Evolutionary conservation across 148 eudicot genomes (phyloP).

Genomic region (Amaranthus palmeri): DNA sequence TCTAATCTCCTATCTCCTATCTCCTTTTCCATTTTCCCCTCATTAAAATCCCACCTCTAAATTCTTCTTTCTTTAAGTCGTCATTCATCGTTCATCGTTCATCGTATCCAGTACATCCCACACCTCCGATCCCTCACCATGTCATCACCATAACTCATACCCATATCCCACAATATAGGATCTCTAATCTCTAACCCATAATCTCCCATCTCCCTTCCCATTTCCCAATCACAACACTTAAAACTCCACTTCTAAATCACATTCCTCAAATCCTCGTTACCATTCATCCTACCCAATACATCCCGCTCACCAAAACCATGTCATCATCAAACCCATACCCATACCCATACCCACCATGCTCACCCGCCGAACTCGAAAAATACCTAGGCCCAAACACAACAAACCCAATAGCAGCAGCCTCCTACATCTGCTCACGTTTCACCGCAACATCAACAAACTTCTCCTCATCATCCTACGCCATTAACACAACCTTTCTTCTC

Average conservation of each 20-base stretch:
- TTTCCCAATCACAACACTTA: too few relatives aligned
- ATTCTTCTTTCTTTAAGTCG: too few relatives aligned
- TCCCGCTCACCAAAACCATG: not conserved
- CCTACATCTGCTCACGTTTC: slow-evolving; percentile 51
- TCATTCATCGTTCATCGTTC: too few relatives aligned
- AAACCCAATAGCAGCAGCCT: slow-evolving; percentile 41
- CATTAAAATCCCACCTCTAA: too few relatives aligned
- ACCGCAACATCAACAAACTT: slow-evolving; percentile 30
- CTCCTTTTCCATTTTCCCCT: too few relatives aligned
- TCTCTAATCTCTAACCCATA: not conserved
- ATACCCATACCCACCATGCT: slow-evolving; percentile 19
- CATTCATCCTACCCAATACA: not conserved
- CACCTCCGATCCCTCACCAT: too few relatives aligned
- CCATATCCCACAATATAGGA: too few relatives aligned
- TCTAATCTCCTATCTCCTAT: too few relatives aligned
- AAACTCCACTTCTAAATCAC: not conserved
- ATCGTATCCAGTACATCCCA: too few relatives aligned
- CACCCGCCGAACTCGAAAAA: slow-evolving; percentile 36
- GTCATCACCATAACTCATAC: too few relatives aligned
- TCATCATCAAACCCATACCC: slow-evolving; percentile 16
- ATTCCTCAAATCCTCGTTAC: not conserved
- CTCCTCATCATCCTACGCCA: slow-evolving; percentile 40
- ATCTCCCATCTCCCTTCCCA: too few relatives aligned
- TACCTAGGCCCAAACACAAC: slow-evolving; percentile 37
- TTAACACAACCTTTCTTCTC: slow-evolving; percentile 65